phyloP scores from a whole-genome alignment of 192 early-diverging fungal genomes.

The Geosiphon pyriformis region DNA sequence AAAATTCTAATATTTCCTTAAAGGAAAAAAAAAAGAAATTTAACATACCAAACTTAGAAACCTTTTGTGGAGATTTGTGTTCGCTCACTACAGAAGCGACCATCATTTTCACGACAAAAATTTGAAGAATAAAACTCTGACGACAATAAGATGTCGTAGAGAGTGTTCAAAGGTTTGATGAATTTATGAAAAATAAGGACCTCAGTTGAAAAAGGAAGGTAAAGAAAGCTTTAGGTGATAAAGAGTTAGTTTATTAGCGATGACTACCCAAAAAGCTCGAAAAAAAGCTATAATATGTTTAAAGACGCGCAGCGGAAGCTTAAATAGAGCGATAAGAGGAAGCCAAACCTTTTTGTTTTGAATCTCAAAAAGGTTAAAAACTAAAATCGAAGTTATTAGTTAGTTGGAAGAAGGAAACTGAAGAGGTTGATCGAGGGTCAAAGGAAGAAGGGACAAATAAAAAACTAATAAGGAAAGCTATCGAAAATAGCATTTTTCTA shows the following conservation, averaged over 20 bases:
- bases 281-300: background rate
- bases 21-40: background rate
- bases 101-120: constrained; percentile 18
- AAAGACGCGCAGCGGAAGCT: background rate
- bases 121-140: too few relatives aligned
- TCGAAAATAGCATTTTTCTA: too few relatives aligned
- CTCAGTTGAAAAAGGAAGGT: too few relatives aligned
- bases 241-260: background rate
- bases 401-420: constrained; percentile 37
- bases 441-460: background rate
- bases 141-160: too few relatives aligned
- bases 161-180: too few relatives aligned
- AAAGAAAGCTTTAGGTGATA: background rate
- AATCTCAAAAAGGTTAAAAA: background rate
- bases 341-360: background rate
- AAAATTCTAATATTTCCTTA: background rate
- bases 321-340: background rate
- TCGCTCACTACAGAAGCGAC: constrained; percentile 6
- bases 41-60: constrained; percentile 4
- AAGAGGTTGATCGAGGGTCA: constrained; percentile 55
- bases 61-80: constrained; percentile 3
- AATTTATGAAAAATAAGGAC: too few relatives aligned
- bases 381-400: constrained; percentile 36
- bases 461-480: too few relatives aligned
- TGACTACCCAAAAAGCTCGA: background rate